A percentile compares a stretch with the other conserved stretches of the same genome.
Conservation (phyloP, 768 basidiomycete genomes). For the Russula sp. region DNA sequence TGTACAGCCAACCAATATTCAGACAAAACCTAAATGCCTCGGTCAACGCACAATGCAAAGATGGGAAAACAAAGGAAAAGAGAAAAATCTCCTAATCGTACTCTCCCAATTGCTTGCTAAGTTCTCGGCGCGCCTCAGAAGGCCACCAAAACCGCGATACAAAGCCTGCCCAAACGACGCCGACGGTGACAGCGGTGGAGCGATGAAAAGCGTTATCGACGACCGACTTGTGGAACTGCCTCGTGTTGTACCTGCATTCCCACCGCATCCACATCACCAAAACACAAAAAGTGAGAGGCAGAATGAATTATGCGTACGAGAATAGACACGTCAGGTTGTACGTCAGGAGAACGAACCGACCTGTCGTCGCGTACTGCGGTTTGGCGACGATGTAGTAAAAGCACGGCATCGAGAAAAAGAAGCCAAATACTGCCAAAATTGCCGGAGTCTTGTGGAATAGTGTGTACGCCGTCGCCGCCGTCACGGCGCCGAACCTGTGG, state of each 20-base stretch:
- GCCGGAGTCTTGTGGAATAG: slow-evolving; percentile 73
- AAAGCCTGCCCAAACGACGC: slow-evolving; percentile 86
- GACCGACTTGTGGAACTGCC: slow-evolving; percentile 61
- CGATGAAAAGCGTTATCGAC: slow-evolving; percentile 72
- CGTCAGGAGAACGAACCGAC: slow-evolving; percentile 78
- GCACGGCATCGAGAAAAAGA: slow-evolving; percentile 88
- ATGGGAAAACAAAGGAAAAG: not conserved
- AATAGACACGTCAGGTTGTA: slow-evolving; percentile 81
- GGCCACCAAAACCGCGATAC: slow-evolving; percentile 96
- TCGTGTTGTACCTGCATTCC: slow-evolving; percentile 67
- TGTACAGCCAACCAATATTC: slow-evolving; percentile 94
- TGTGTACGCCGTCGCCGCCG: slow-evolving; percentile 69
- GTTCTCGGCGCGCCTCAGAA: slow-evolving; percentile 84
- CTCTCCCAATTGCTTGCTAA: slow-evolving; percentile 85
- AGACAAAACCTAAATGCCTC: slow-evolving; percentile 70
- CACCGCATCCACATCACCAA: not conserved
- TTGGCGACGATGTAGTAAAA: slow-evolving; percentile 85
- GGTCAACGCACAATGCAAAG: slow-evolving; percentile 10
- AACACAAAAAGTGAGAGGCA: not conserved
- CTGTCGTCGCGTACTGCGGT: slow-evolving; percentile 71
- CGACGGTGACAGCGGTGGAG: slow-evolving; percentile 74
- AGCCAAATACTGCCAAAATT: slow-evolving; percentile 77
- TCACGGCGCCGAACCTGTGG: slow-evolving; percentile 68
- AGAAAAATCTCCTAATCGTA: slow-evolving; percentile 41
- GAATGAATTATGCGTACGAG: slow-evolving; percentile 35